Percentiles rank a stretch among this genome's conserved stretches.
phyloP scores from a whole-genome alignment of 257 asterid species.

The Nicotiana attenuata region DNA sequence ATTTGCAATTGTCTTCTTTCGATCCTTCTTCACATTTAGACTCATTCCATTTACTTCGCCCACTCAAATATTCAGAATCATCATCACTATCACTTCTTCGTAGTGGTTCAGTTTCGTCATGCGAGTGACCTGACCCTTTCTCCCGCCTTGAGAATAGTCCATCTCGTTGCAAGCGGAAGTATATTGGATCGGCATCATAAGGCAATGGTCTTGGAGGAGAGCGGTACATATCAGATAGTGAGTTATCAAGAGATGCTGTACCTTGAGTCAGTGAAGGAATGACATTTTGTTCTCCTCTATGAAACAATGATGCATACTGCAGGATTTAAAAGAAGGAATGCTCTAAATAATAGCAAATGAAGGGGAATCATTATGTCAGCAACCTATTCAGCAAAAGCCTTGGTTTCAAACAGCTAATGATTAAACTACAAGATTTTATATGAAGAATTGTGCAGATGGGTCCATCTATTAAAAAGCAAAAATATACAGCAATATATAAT shows the following conservation, averaged over 20 bases:
- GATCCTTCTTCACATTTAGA: conserved; percentile 48
- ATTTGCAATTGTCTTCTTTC: conserved; percentile 48
- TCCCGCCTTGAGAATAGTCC: conserved; percentile 72
- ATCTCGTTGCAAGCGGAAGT: conserved; percentile 58
- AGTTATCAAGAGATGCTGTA: conserved; percentile 54
- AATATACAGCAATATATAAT: no score
- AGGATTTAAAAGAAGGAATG: conserved; percentile 7
- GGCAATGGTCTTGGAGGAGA: conserved; percentile 92
- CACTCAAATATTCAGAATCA: conserved; percentile 43
- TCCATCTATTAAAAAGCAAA: neutral
- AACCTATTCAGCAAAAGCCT: neutral
- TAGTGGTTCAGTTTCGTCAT: conserved; percentile 75
- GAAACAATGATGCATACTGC: conserved; percentile 76
- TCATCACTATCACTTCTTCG: conserved; percentile 61
- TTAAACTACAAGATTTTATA: neutral
- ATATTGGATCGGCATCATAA: conserved; percentile 77
- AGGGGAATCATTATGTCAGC: neutral
- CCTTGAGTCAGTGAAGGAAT: conserved; percentile 52
- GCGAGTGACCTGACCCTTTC: conserved; percentile 72
- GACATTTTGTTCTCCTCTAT: conserved; percentile 54
- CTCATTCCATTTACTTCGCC: conserved; percentile 57
- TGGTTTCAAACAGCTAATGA: neutral
- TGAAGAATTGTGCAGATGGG: neutral
- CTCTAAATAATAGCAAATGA: conserved; percentile 6
- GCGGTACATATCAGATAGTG: conserved; percentile 72